A percentile compares a stretch with the other conserved stretches of the same genome.
Evolutionary conservation across 768 basidiomycete genomes (phyloP).

Genomic region (Leccinellum albellum): DNA sequence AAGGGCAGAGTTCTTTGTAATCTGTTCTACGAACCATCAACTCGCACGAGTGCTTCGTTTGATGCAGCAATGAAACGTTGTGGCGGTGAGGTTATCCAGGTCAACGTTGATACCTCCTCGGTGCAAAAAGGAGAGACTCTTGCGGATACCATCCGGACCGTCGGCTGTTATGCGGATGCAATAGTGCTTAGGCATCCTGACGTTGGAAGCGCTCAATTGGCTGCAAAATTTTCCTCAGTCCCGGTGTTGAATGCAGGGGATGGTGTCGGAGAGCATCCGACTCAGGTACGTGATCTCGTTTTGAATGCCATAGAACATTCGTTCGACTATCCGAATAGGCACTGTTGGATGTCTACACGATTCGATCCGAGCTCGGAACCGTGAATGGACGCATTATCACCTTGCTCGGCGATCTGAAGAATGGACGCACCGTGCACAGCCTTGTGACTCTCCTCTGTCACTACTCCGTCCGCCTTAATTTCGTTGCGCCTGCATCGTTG

Average conservation of each 20-base stretch:
- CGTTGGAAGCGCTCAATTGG: conserved; percentile 88
- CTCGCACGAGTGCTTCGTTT: conserved; percentile 92
- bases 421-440: conserved; percentile 96
- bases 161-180: conserved; percentile 93
- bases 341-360: conserved; percentile 86
- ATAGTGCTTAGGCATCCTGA: conserved; percentile 94
- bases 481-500: conserved; percentile 83
- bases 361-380: conserved; percentile 95
- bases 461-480: conserved; percentile 93
- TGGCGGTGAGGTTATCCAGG: conserved; percentile 90
- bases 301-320: not conserved
- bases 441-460: conserved; percentile 88
- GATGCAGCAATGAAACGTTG: conserved; percentile 99
- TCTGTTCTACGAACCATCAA: conserved; percentile 95
- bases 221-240: conserved; percentile 94
- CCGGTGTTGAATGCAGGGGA: conserved; percentile 97
- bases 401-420: conserved; percentile 92
- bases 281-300: conserved; percentile 58
- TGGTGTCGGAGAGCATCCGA: conserved; percentile 96
- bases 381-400: conserved; percentile 95
- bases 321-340: conserved; percentile 44
- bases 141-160: conserved; percentile 88
- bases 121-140: conserved; percentile 92
- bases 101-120: conserved; percentile 78
- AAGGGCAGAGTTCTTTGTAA: conserved; percentile 89